Evolutionary conservation across 1,139 yeast genomes (phyloP), one percentile per base, ranked within the genome.

Genomic region (Diutina pseudorugosa): DNA sequence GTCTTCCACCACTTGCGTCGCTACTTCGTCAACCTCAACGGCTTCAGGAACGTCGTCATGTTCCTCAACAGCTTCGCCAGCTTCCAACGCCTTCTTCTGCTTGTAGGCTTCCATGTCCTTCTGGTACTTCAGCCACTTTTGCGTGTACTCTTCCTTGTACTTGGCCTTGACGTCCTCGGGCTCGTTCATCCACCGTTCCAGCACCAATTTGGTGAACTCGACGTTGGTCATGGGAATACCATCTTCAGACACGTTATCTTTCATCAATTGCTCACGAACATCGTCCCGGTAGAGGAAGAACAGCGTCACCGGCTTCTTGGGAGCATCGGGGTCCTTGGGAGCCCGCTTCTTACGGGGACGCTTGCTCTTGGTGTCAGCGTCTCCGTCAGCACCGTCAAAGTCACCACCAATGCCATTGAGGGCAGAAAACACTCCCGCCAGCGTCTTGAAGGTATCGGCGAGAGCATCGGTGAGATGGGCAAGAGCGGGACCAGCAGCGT

Each of bases 301-400:
- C 49, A 45, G 36, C n/a, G 49, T 45, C 40, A 45, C 36, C 5
- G 49, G 49, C 40, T 25, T 45, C 41, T 45, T 45, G 21, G 49
- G 49, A 14, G 49, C 49, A 16, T 45, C 18, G 40, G 49, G 49
- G 40, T 45, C 49, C 12, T n/a, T 5, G 3, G 19, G 19, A 11
- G 25, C 27, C 19, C 40, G 30, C 19, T 21, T 25, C 18, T n/a
- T n/a, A 20, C 21, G 20, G 6, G 27, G 16, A 36, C n/a, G n/a
- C 23, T 25, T 25, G 16, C 18, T 36, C 19, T 44, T 23, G 7
- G 9, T 36, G 36, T 19, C 47, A 6, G 7, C 33, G 7, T 44
- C 47, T 14, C 7, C 23, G 14, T 14, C 45, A 19, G 11, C 42
- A 6, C n/a, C 25, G 14, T 11, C 36, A 14, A 9, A 11, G 27